A percentile compares a stretch with the other conserved stretches of the same genome.
phyloP scores from a whole-genome alignment of 495 filamentous ascomycete genomes.

The Penicillium steckii region DNA sequence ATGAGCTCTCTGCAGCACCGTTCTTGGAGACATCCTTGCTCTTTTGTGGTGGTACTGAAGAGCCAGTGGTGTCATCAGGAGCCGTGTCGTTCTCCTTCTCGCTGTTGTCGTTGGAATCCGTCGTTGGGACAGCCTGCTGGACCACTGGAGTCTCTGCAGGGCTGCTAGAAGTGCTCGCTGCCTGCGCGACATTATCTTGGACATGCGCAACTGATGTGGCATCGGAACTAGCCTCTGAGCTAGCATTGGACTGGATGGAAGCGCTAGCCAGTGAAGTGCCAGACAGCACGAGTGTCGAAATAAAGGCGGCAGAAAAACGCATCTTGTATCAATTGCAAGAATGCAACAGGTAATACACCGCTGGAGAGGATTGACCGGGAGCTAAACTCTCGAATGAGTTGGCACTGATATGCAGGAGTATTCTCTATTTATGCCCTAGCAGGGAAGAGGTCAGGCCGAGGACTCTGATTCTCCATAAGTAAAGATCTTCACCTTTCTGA shows the following conservation, averaged over 20 bases:
- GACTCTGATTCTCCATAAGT: slow-evolving; percentile 24
- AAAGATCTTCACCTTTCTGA: slow-evolving; percentile 15
- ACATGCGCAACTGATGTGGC: not conserved
- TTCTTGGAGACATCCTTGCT: not conserved
- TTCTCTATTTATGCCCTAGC: slow-evolving; percentile 21
- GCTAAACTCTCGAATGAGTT: slow-evolving; percentile 3
- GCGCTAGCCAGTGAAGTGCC: slow-evolving; percentile 28
- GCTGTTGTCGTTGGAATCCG: not conserved
- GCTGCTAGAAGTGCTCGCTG: not conserved
- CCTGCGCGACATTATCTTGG: not conserved
- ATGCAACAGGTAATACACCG: slow-evolving; percentile 13
- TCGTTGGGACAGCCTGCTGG: not conserved
- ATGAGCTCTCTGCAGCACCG: not conserved
- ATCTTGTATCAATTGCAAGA: slow-evolving; percentile 18
- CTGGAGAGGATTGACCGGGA: not conserved
- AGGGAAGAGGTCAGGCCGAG: slow-evolving; percentile 26
- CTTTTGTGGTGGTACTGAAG: not conserved
- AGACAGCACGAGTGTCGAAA: slow-evolving; percentile 33
- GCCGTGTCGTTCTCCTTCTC: not conserved
- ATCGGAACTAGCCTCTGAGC: not conserved
- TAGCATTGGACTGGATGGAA: slow-evolving; percentile 10
- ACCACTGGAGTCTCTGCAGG: not conserved
- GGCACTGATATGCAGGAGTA: not conserved
- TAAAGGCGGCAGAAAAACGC: slow-evolving; percentile 28
- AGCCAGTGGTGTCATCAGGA: not conserved